Evolutionary conservation across 129 eudicot species (phyloP).

Genomic region (Flaveria brownii): DNA sequence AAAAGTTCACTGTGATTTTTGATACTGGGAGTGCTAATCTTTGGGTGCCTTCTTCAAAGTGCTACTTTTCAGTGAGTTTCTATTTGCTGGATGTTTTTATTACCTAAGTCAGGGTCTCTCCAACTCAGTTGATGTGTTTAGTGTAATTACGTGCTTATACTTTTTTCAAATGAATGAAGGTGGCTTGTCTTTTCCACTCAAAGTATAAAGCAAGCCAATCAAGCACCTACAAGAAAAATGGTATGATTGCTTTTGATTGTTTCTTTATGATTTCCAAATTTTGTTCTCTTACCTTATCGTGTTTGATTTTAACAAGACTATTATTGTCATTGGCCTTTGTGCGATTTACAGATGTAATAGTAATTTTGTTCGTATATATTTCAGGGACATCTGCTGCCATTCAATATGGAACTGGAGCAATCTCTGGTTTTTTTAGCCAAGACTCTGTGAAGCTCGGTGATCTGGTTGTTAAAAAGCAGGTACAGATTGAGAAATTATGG

Average conservation of each 20-base stretch:
- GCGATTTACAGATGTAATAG: background rate
- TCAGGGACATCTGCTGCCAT: slow-evolving; percentile 86
- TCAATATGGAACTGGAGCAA: slow-evolving; percentile 93
- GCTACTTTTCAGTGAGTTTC: slow-evolving; percentile 76
- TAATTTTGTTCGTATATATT: slow-evolving; percentile 26
- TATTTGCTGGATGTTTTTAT: slow-evolving; percentile 8
- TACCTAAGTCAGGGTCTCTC: slow-evolving; percentile 5
- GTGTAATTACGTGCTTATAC: slow-evolving; percentile 18
- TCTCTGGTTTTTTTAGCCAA: slow-evolving; percentile 83
- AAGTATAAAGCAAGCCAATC: slow-evolving; percentile 72
- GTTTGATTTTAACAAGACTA: no score
- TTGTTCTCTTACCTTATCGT: background rate
- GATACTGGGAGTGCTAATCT: slow-evolving; percentile 98
- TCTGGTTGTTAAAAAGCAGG: slow-evolving; percentile 82
- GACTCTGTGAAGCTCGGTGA: slow-evolving; percentile 67
- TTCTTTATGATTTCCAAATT: background rate
- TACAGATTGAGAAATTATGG: slow-evolving; percentile 24
- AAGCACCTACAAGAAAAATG: slow-evolving; percentile 70
- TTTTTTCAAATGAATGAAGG: slow-evolving; percentile 46
- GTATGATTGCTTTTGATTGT: slow-evolving; percentile 31
- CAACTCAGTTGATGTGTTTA: slow-evolving; percentile 4
- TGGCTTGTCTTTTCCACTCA: slow-evolving; percentile 75
- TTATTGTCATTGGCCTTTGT: background rate
- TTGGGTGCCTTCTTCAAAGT: slow-evolving; percentile 98
- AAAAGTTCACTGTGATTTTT: slow-evolving; percentile 90